Conservation (phyloP, 306 rosid genomes). For the Citrullus mucosospermus region DNA sequence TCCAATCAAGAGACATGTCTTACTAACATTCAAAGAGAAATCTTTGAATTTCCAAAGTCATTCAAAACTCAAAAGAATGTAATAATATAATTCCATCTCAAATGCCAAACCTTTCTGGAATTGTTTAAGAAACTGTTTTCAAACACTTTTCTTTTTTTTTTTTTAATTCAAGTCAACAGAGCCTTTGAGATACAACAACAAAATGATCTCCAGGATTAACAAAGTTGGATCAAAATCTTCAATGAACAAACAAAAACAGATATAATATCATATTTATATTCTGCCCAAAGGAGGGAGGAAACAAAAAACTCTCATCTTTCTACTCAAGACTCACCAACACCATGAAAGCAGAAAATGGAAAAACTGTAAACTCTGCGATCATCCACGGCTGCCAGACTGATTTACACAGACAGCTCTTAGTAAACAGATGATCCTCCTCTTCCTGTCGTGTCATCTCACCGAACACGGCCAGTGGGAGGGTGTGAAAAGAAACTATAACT, state of each 20-base stretch:
- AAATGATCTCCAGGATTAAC: constrained; percentile 4
- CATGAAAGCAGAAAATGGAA: constrained; percentile 20
- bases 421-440: constrained; percentile 19
- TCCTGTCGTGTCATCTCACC: constrained; percentile 3
- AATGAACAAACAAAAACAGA: constrained; percentile 12
- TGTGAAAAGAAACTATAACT: constrained; percentile 9
- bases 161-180: not conserved
- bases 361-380: constrained; percentile 19
- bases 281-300: not conserved
- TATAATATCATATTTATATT: not conserved
- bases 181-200: constrained; percentile 1
- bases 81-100: not conserved
- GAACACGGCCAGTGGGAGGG: constrained; percentile 1
- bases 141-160: not conserved
- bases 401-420: constrained; percentile 27
- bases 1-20: not conserved
- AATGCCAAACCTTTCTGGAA: not conserved
- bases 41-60: not conserved
- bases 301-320: not conserved
- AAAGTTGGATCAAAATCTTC: constrained; percentile 17
- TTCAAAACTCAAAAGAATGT: not conserved
- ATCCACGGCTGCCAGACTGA: constrained; percentile 35
- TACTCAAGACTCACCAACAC: constrained; percentile 14
- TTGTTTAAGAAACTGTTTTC: not conserved
- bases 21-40: not conserved